Base-by-base conservation (phyloP, 2,329 filamentous ascomycete genomes). In the Colletotrichum higginsianum region DNA sequence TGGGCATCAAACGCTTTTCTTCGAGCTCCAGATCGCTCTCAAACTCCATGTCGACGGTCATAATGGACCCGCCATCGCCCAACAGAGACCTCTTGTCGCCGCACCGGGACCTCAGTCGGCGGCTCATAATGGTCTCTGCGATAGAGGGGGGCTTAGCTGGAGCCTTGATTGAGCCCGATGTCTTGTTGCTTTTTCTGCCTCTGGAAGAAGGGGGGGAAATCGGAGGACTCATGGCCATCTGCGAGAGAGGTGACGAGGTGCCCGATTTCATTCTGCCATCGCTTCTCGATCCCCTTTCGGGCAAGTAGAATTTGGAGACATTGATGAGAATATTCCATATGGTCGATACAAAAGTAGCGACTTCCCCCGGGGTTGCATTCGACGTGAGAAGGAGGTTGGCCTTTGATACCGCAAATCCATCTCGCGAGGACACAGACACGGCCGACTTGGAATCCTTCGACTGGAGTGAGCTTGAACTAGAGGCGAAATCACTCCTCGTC, bases 301-400 rank as follows among this genome's bases (percentile, higher is more conserved):
- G 81, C 1, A 80, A 77, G 73, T 89, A 90, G 72, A 84, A 86
- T 2, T 80, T 64, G 11, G 83, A 85, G 53, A 82, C 82, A n/a
- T 83, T 80, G 13, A 84, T 79, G 3, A 89, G 80, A 21, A 85
- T 82, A 66, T 85, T 85, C 76, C 86, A 85, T 21, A 92, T 86
- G 0, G 84, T 83, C 0, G 84, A 84, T 40, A 91, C 82, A 72
- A 91, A 89, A 0, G 81, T 84, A 0, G 85, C 82, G 44, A 90
- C 86, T 74, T 91, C 89, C 4, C 81, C 76, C 16, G 87, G 85
- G 9, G 83, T 87, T 3, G 90, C 89, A 1, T 83, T 84, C 2
- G 86, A 87, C 0, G 88, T 86, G 30, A 92, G 82, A 12, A 90
- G 81, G 74, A 87, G 90, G 76, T 91, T 88, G 52, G 87, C 87